These are phyloP conservation scores for Aspergillus ellipticus DNA, from an alignment of 495 filamentous ascomycete genomes.

Conservation along the genomic window DNA sequence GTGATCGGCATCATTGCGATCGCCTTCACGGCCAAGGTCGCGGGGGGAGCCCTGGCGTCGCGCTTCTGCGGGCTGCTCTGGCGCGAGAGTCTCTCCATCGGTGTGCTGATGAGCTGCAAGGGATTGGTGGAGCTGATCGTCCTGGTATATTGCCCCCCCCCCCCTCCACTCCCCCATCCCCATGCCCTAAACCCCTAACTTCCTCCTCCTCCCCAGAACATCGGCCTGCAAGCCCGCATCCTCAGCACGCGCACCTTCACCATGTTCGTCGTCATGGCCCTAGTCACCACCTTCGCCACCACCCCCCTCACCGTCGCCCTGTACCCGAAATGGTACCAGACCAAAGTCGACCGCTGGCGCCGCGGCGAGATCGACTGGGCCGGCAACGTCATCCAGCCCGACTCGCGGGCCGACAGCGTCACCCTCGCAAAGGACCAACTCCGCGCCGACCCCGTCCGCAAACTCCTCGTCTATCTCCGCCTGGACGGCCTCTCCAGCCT, in stretches of 20 bases:
- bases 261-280: conserved; percentile 97
- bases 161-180: not conserved
- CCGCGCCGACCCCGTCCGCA: conserved; percentile 33
- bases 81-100: conserved; percentile 91
- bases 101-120: conserved; percentile 95
- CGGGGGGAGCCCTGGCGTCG: conserved; percentile 80
- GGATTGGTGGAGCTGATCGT: conserved; percentile 95
- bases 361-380: conserved; percentile 94
- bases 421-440: conserved; percentile 43
- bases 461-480: conserved; percentile 67
- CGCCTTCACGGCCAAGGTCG: conserved; percentile 82
- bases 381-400: conserved; percentile 52
- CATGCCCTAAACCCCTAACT: not conserved
- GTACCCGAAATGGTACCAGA: conserved; percentile 88
- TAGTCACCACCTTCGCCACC: conserved; percentile 88
- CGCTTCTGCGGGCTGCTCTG: conserved; percentile 75
- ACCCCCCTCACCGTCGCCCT: conserved; percentile 75
- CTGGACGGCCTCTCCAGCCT: conserved; percentile 84
- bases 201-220: conserved; percentile 58
- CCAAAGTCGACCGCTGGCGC: conserved; percentile 86
- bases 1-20: conserved; percentile 79
- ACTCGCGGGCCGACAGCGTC: conserved; percentile 34
- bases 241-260: conserved; percentile 86
- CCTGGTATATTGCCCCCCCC: conserved; percentile 54
- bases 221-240: conserved; percentile 89